A percentile compares a stretch with the other conserved stretches of the same genome.
These are phyloP conservation scores for Calonectria pteridis DNA, from an alignment of 2,329 filamentous ascomycete species.

Conservation along the genomic window DNA sequence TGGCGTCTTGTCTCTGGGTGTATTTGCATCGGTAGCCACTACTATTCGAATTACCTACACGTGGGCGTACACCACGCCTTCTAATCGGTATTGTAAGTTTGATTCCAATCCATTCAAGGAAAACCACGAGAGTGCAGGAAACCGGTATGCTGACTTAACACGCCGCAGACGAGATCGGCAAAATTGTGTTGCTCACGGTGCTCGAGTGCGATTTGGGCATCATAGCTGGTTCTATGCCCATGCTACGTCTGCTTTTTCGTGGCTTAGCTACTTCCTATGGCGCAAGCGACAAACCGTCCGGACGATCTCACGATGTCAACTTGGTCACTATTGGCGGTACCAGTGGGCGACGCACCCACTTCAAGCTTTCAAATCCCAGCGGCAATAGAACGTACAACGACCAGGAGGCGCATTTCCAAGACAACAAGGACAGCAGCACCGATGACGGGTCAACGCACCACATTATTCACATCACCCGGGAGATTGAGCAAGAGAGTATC, in stretches of 20 bases:
- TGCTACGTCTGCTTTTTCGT: constrained; percentile 38
- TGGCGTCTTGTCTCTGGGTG: constrained; percentile 28
- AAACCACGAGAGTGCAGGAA: not conserved
- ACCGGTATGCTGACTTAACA: not conserved
- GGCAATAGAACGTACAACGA: constrained; percentile 11
- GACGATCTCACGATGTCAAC: constrained; percentile 29
- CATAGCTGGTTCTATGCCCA: constrained; percentile 42
- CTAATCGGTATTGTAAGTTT: constrained; percentile 21
- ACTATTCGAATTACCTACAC: constrained; percentile 36
- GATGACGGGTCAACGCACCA: constrained; percentile 30
- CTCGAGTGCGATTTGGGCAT: constrained; percentile 43
- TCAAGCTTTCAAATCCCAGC: constrained; percentile 25
- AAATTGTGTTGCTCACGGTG: constrained; percentile 41
- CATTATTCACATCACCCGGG: constrained; percentile 34
- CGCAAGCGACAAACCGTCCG: constrained; percentile 20
- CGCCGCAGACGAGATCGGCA: constrained; percentile 31
- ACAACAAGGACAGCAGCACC: constrained; percentile 34
- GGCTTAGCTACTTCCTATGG: constrained; percentile 27
- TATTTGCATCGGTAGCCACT: constrained; percentile 34
- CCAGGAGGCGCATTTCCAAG: constrained; percentile 24
- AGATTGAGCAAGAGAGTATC: constrained; percentile 30
- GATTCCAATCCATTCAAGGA: too few species aligned
- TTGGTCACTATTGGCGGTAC: constrained; percentile 30
- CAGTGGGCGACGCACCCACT: constrained; percentile 18
- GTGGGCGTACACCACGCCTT: constrained; percentile 29